These are phyloP conservation scores for Saccharomyces pastorianus DNA, from an alignment of 1,139 yeast genomes.

Conservation along the genomic window DNA sequence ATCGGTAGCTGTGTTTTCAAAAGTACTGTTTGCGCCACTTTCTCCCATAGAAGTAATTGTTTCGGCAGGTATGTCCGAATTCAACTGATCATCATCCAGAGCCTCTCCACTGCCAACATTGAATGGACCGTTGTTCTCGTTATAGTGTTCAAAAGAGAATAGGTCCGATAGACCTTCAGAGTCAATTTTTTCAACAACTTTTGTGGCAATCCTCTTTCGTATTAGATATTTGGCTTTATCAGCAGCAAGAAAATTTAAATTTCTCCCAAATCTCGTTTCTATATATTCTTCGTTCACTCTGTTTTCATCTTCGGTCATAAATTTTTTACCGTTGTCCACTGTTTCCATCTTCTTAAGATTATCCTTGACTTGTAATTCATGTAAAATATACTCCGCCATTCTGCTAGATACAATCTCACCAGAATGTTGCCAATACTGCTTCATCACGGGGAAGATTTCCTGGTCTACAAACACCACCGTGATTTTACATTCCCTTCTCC, in stretches of 20 bases:
- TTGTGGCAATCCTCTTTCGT: slow-evolving; percentile 66
- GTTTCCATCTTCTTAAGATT: background rate
- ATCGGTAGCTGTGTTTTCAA: background rate
- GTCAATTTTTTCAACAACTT: slow-evolving; percentile 38
- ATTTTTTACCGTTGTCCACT: background rate
- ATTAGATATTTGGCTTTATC: slow-evolving; percentile 68
- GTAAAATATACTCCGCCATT: slow-evolving; percentile 73
- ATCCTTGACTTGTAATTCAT: slow-evolving; percentile 44
- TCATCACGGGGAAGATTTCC: slow-evolving; percentile 51
- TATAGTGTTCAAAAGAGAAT: background rate
- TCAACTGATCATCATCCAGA: background rate
- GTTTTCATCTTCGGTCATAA: background rate
- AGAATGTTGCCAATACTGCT: slow-evolving; percentile 91
- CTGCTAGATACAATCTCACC: slow-evolving; percentile 93
- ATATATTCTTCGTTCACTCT: slow-evolving; percentile 22
- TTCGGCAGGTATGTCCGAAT: background rate
- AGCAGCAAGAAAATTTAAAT: slow-evolving; percentile 68
- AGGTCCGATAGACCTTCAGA: background rate
- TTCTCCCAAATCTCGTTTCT: slow-evolving; percentile 87
- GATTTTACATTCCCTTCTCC: slow-evolving; percentile 55
- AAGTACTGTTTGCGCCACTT: slow-evolving; percentile 1
- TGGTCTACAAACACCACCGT: slow-evolving; percentile 64
- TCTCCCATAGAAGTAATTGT: slow-evolving; percentile 2
- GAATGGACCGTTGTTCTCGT: background rate
- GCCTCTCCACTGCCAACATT: background rate